Base-by-base conservation (phyloP, 495 filamentous ascomycete genomes). In the Aspergillus mulundensis region DNA sequence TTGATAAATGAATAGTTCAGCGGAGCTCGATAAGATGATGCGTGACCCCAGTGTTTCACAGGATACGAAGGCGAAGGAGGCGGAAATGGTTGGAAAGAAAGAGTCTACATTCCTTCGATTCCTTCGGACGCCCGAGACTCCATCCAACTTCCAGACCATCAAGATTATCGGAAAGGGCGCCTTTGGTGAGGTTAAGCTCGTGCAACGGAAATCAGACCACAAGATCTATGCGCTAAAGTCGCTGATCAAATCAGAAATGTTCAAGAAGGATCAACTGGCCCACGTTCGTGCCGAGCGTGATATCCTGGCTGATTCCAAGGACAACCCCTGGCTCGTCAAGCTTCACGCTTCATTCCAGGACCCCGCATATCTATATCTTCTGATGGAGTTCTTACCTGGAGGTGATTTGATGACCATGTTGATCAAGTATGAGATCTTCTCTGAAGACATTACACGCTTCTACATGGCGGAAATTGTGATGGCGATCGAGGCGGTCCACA, bases 391-490 rank as follows among this genome's bases (percentile, higher is more conserved):
- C 73, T 81, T 97, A 63, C 94, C 94, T 14, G 94, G 94, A 67
- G 94, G 94, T 65, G 94, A 99, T 78, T 72, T 99, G 66, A 99
- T 99, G 94, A 99, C 94, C 30, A 99, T 99, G 94, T 81, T 99
- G 62, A 99, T 99, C 75, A 97, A 97, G 77, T 97, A 99, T 67
- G 94, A 99, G 70, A 96, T 99, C 64, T 99, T 99, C 73, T 95
- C 91, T 0, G 91, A 97, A 67, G 94, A 97, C 56, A 96, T 99
- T 61, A 99, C 94, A 30, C 84, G 95, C 15, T 99, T 99, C 76
- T 99, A 99, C 74, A 97, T 99, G 83, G 94, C 95, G 21, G 92
- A 99, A 72, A 92, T 97, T 64, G 89, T 95, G 19, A 82, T 97
- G 71, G 95, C 94, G 8, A 96, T 99, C 59, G 95, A 99, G 66